phyloP scores from a whole-genome alignment of 176 grass and related monocot genomes.

The Phyllostachys edulis region DNA sequence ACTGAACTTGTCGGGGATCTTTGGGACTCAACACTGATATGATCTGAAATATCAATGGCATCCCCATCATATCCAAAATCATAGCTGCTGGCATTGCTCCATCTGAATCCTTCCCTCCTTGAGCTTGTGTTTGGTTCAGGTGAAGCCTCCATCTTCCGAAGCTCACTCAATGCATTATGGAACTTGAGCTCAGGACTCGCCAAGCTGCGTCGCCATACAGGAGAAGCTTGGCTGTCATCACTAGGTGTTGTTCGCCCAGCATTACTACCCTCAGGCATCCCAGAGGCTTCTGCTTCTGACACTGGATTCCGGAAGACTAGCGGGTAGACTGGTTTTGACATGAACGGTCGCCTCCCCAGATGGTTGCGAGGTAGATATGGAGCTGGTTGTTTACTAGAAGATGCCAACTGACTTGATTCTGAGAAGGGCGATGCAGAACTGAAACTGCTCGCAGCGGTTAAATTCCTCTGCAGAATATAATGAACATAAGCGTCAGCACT shows the following conservation, averaged over 20 bases:
- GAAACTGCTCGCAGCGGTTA: slow-evolving; percentile 69
- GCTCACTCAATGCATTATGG: slow-evolving; percentile 64
- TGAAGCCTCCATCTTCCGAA: slow-evolving; percentile 78
- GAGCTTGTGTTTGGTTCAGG: slow-evolving; percentile 67
- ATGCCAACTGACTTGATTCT: slow-evolving; percentile 71
- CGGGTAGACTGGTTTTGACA: slow-evolving; percentile 95
- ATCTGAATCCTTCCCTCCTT: slow-evolving; percentile 89
- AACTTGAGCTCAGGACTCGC: slow-evolving; percentile 78
- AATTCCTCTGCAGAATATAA: slow-evolving; percentile 61
- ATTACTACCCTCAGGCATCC: slow-evolving; percentile 64
- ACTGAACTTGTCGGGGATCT: slow-evolving; percentile 49
- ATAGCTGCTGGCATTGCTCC: slow-evolving; percentile 92
- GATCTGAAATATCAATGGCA: slow-evolving; percentile 70
- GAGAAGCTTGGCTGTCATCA: slow-evolving; percentile 66
- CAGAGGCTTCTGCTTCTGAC: slow-evolving; percentile 58
- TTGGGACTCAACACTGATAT: slow-evolving; percentile 66
- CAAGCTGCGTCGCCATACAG: slow-evolving; percentile 57
- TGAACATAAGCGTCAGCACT: slow-evolving; percentile 21
- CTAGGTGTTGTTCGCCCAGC: slow-evolving; percentile 55
- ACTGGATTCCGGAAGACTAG: slow-evolving; percentile 85
- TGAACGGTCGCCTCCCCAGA: slow-evolving; percentile 76
- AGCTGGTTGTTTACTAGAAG: slow-evolving; percentile 63
- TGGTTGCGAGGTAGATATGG: slow-evolving; percentile 60
- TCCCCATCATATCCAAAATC: slow-evolving; percentile 89
- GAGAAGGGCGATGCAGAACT: slow-evolving; percentile 77